Evolutionary conservation across 2,329 filamentous ascomycete species (phyloP).

Genomic region (Xylariaceae sp.): DNA sequence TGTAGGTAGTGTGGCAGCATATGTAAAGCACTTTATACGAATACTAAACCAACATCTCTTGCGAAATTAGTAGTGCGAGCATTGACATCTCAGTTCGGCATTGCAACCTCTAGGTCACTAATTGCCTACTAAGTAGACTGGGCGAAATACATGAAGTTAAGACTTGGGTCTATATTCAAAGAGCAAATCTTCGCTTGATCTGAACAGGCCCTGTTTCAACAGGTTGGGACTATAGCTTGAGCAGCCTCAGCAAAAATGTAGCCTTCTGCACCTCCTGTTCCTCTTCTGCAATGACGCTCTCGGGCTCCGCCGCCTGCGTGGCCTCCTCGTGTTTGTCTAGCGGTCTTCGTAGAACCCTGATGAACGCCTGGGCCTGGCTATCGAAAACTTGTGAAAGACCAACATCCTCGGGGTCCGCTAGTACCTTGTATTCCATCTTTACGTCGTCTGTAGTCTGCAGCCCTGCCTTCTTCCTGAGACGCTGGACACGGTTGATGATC

Average conservation of each 20-base stretch:
- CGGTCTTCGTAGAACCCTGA: constrained; percentile 71
- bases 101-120: no score
- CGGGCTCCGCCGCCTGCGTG: constrained; percentile 46
- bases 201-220: background rate
- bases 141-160: constrained; percentile 7
- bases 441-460: constrained; percentile 89
- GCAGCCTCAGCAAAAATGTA: constrained; percentile 68
- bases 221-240: constrained; percentile 59
- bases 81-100: no score
- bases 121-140: no score
- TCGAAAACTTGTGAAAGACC: constrained; percentile 67
- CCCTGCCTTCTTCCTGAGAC: constrained; percentile 88
- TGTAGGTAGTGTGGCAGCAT: background rate
- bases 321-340: constrained; percentile 65
- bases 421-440: constrained; percentile 84
- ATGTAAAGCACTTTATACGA: no score
- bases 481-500: constrained; percentile 88
- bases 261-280: constrained; percentile 82
- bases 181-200: background rate
- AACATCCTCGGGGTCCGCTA: constrained; percentile 71
- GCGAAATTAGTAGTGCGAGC: no score
- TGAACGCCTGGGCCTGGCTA: constrained; percentile 61
- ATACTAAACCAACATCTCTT: no score
- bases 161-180: constrained; percentile 1
- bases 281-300: constrained; percentile 68